Evolutionary conservation across 805 yeast genomes (phyloP), one percentile per base, ranked within the genome.

Genomic region (Kregervanrija pseudodelftensis): DNA sequence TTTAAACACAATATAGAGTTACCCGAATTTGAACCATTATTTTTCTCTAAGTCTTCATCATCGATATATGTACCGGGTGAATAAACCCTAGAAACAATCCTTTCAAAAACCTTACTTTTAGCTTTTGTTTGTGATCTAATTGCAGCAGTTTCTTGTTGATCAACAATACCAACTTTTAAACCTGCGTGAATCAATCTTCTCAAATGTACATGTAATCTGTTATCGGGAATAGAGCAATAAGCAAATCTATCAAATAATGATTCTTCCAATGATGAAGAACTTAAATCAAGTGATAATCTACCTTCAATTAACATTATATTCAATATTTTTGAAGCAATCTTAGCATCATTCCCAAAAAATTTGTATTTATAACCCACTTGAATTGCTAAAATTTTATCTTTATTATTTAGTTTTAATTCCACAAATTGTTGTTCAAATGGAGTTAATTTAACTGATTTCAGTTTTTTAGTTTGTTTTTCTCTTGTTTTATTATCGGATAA

Each of bases 331-430:
- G 95, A 73, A 0, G 82, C 96, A 4, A 67, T 65, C 11, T 69
- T 71, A 0, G 98, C 97, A 64, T 91, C 97, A 44, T 80, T 73
- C 0, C 95, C 96, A 59, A 78, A 87, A 49, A 90, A 81, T 56
- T 85, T 86, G 65, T 80, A 93, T 61, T 88, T 89, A 66, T 91
- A 93, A 0, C 99, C 99, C 3, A 86, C 95, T 59, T 93, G 93
- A 22, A 91, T 72, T 0, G 93, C 80, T 8, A 93, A 66, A 1
- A 93, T 53, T 42, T 85, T 85, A 52, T 87, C 95, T 42, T 57
- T 57, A 57, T 91, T 66, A 2, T 63, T 55, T 5, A 62, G 52
- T 56, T 89, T 89, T 42, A 93, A 65, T 3, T 79, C 82, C 30
- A 80, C 66, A 48, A 80, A 79, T 61, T 90, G 97, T 49, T 73